Conservation (phyloP, 441 rosid genomes). For the Gossypium lobatum region DNA sequence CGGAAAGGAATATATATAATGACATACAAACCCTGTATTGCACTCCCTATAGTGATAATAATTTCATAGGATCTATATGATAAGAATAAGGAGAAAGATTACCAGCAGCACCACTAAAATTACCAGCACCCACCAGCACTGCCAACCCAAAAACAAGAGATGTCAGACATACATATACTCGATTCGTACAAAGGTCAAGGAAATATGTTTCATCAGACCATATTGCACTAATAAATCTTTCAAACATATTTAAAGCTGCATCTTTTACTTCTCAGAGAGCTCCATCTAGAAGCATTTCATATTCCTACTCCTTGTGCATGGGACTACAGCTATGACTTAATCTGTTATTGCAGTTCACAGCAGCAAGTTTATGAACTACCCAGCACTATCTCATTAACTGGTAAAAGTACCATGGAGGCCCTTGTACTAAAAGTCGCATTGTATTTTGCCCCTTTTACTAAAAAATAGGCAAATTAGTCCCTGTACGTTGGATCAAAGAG, state of each 20-base stretch:
- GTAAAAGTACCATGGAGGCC: neutral
- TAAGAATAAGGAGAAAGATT: slow-evolving; percentile 39
- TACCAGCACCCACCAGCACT: slow-evolving; percentile 75
- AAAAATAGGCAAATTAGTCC: too few relatives aligned
- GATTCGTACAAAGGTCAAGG: neutral
- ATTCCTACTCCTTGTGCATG: neutral
- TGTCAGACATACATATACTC: neutral
- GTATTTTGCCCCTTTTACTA: too few relatives aligned
- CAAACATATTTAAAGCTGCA: neutral
- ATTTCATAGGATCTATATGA: slow-evolving; percentile 23
- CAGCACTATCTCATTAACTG: neutral
- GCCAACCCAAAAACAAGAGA: slow-evolving; percentile 23
- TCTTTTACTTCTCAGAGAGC: neutral
- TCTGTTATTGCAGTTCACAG: neutral
- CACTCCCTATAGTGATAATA: neutral
- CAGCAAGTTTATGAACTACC: neutral
- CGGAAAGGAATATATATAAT: neutral
- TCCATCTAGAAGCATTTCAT: neutral
- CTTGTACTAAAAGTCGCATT: neutral
- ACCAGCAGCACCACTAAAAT: slow-evolving; percentile 40
- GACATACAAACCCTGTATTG: neutral
- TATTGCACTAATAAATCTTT: neutral
- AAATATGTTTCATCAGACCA: neutral
- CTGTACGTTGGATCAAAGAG: neutral
- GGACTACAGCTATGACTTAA: neutral